These are phyloP conservation scores for Penicillium palitans DNA, from an alignment of 2,329 filamentous ascomycete genomes.

Conservation along the genomic window DNA sequence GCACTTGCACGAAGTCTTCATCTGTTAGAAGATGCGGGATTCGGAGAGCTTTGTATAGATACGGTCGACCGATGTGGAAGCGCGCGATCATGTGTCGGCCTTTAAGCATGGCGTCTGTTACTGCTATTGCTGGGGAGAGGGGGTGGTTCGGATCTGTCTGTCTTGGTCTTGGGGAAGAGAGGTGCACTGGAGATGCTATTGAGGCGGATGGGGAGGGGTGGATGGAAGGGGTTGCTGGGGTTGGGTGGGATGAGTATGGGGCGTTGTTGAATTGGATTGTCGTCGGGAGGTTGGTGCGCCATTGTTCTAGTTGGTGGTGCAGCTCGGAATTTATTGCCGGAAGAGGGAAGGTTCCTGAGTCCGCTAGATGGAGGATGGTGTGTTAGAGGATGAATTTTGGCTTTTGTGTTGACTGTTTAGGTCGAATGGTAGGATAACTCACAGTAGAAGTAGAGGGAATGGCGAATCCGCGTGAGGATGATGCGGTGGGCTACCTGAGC, in stretches of 20 bases:
- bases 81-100: constrained; percentile 41
- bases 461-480: constrained; percentile 55
- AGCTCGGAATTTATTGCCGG: constrained; percentile 54
- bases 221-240: constrained; percentile 23
- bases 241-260: constrained; percentile 18
- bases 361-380: constrained; percentile 25
- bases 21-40: constrained; percentile 39
- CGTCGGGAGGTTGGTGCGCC: constrained; percentile 53
- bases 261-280: constrained; percentile 49
- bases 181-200: constrained; percentile 21
- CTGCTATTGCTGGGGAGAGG: constrained; percentile 36
- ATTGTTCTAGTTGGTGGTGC: constrained; percentile 57
- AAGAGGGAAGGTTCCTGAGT: constrained; percentile 48
- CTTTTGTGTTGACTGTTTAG: neutral
- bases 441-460: constrained; percentile 53
- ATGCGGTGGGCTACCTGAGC: constrained; percentile 59
- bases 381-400: neutral
- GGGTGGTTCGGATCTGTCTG: constrained; percentile 24
- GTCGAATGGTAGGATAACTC: constrained; percentile 10
- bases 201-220: constrained; percentile 24
- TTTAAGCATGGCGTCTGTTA: constrained; percentile 42
- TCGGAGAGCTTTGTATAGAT: constrained; percentile 46
- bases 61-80: constrained; percentile 45
- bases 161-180: constrained; percentile 19
- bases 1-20: constrained; percentile 43